These are phyloP conservation scores for Solanum pimpinellifolium DNA, from an alignment of 257 asterid genomes.

Conservation along the genomic window DNA sequence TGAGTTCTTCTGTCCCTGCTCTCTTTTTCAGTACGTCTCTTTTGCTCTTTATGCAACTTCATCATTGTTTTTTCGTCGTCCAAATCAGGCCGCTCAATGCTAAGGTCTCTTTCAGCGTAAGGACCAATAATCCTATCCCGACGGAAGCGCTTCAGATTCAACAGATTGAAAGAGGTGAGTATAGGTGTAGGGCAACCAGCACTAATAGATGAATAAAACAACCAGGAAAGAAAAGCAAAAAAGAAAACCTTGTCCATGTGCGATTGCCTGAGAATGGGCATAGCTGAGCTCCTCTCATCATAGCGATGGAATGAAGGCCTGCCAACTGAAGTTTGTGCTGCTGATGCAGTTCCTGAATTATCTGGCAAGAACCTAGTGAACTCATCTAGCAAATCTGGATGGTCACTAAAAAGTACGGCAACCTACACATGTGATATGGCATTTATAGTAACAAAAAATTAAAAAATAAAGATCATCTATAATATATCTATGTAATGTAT, in stretches of 20 bases:
- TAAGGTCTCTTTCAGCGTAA: constrained; percentile 56
- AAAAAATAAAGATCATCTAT: not conserved
- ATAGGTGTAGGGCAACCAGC: not conserved
- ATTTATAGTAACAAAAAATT: not conserved
- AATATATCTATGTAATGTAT: not conserved
- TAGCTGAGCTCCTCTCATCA: constrained; percentile 77
- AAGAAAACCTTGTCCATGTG: constrained; percentile 60
- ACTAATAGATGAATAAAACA: not conserved
- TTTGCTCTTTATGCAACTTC: constrained; percentile 74
- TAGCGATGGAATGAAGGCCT: constrained; percentile 45
- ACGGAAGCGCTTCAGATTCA: constrained; percentile 41
- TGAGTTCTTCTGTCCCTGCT: constrained; percentile 58
- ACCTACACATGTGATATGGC: constrained; percentile 37
- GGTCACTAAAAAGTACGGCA: constrained; percentile 71
- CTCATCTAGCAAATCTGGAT: constrained; percentile 91
- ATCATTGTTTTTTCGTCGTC: constrained; percentile 66
- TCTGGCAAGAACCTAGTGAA: constrained; percentile 92
- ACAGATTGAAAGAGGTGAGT: constrained; percentile 4
- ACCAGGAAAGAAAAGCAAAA: not conserved
- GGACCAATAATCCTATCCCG: constrained; percentile 58
- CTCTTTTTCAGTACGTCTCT: constrained; percentile 69
- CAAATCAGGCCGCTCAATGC: constrained; percentile 72
- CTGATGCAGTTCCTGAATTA: constrained; percentile 56
- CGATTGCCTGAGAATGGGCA: constrained; percentile 49
- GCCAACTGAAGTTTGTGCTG: constrained; percentile 49